Evolutionary conservation across 148 eudicot species (phyloP).

Genomic region (Fagopyrum esculentum): DNA sequence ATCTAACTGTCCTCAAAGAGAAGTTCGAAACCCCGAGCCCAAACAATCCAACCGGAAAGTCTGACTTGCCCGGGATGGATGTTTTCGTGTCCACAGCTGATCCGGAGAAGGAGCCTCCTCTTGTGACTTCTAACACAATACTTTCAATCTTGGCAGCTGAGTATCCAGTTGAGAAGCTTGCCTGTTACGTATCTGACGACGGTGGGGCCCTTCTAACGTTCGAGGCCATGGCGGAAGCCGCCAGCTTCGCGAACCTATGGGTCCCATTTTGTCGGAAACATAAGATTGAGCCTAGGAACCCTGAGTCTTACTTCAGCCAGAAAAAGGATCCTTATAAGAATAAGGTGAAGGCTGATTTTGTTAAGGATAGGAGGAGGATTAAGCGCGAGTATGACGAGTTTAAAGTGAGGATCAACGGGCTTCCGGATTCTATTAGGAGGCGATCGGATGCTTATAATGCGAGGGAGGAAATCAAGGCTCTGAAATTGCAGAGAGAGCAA

Average conservation of each 20-base stretch:
- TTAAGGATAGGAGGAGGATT: constrained; percentile 9
- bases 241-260: constrained; percentile 91
- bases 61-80: constrained; percentile 89
- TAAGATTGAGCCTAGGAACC: constrained; percentile 83
- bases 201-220: constrained; percentile 88
- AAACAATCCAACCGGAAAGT: constrained; percentile 61
- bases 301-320: constrained; percentile 64
- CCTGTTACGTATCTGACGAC: constrained; percentile 93
- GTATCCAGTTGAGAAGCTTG: constrained; percentile 77
- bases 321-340: constrained; percentile 85
- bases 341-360: constrained; percentile 40
- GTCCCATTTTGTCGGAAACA: constrained; percentile 88
- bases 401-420: constrained; percentile 8
- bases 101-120: constrained; percentile 93
- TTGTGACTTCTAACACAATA: constrained; percentile 84
- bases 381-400: constrained; percentile 19
- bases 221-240: constrained; percentile 97
- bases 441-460: constrained; percentile 17
- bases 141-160: constrained; percentile 78
- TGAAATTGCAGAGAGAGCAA: constrained; percentile 7
- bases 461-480: constrained; percentile 13
- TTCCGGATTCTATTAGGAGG: constrained; percentile 13
- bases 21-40: constrained; percentile 68
- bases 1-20: constrained; percentile 65
- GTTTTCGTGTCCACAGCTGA: constrained; percentile 91